Evolutionary conservation across 306 rosid genomes (phyloP).

Genomic region (Corylus heterophylla): DNA sequence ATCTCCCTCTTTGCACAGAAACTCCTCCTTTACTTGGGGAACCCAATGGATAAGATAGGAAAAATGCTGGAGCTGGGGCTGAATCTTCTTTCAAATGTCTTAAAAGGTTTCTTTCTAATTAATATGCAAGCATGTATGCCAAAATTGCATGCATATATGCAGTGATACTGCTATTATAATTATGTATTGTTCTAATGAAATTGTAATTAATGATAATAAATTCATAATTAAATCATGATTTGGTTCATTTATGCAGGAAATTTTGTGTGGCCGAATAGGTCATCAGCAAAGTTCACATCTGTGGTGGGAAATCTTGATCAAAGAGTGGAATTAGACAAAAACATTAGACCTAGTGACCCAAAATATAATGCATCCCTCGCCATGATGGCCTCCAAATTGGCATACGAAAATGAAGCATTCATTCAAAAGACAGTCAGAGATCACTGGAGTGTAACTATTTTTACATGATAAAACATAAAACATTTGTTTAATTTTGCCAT

Average conservation of each 20-base stretch:
- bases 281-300: constrained; percentile 28
- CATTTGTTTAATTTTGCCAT: too few species aligned
- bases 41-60: constrained; percentile 39
- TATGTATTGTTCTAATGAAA: too few species aligned
- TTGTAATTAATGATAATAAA: too few species aligned
- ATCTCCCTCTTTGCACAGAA: constrained; percentile 42
- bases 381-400: constrained; percentile 49
- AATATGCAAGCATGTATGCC: too few species aligned
- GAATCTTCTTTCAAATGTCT: constrained; percentile 43
- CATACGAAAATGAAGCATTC: constrained; percentile 41
- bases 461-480: not conserved
- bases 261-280: constrained; percentile 25
- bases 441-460: constrained; percentile 41
- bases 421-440: constrained; percentile 8
- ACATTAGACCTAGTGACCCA: constrained; percentile 11
- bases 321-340: constrained; percentile 40
- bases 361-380: constrained; percentile 34
- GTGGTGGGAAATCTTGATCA: constrained; percentile 26
- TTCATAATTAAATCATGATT: not conserved
- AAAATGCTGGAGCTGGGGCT: constrained; percentile 37
- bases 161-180: too few species aligned
- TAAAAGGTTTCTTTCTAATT: constrained; percentile 32
- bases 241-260: constrained; percentile 25
- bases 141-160: too few species aligned
- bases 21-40: constrained; percentile 16